Evolutionary conservation across 2,329 filamentous ascomycete species (phyloP), one percentile per base, ranked within the genome.

Genomic region (Delphinella strobiligena): DNA sequence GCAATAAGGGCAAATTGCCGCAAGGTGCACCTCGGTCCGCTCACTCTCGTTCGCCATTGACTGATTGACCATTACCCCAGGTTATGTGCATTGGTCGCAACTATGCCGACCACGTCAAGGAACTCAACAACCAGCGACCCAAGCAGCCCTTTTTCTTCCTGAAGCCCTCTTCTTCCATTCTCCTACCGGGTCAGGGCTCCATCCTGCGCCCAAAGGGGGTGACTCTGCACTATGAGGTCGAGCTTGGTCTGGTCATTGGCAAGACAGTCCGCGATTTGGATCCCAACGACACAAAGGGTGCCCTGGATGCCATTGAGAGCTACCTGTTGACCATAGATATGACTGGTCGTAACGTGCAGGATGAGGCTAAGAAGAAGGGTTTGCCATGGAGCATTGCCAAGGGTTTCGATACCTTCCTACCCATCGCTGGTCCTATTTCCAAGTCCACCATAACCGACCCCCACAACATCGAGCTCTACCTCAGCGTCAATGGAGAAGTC

Each of bases 121-220:
- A 98, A 68, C 75, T 98, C 51, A 87, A 87, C 63, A 94, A 81
- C 38, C 33, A 40, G 32, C 78, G 78, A 49, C 91, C 91, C 37
- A 93, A 91, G 61, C 87, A 95, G 63, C 91, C 91, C 18, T 96
- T 98, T 68, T 98, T 95, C 78, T 98, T 98, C 73, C 75, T 96
- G 51, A 98, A 98, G 72, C 91, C 91, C 2, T 67, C 88, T 1
- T 85, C 82, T 31, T 84, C 87, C 3, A 84, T 98, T 51, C 74
- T 96, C 3, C 71, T 82, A 16, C 86, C 86, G 0, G 74, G 76
- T 19, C 74, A 78, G 41, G 88, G 88, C 1, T 80, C 88, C 3
- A 78, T 94, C 35, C 72, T 94, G 50, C 76, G 82, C 33, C 91
- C 91, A 32, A 75, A 71, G 52, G 89, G 89, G 47, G 80, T 93